phyloP scores from a whole-genome alignment of 2,329 filamentous ascomycete species.

The Fusarium austroafricanum region DNA sequence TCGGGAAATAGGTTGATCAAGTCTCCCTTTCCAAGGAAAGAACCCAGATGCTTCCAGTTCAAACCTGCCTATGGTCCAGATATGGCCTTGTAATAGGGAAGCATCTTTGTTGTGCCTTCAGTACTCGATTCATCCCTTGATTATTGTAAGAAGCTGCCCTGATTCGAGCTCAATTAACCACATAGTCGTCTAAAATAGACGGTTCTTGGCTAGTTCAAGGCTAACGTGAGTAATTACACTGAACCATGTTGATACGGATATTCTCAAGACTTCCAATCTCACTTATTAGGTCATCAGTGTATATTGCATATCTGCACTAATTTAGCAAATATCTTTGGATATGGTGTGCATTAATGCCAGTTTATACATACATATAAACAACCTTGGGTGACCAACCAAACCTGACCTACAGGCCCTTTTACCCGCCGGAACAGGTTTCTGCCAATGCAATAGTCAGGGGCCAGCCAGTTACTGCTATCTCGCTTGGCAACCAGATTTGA shows the following conservation, averaged over 20 bases:
- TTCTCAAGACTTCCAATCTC: no score
- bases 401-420: not conserved
- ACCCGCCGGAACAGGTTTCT: conserved; percentile 26
- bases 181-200: not conserved
- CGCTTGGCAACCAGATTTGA: conserved; percentile 13
- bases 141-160: not conserved
- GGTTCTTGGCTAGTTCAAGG: conserved; percentile 5
- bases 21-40: conserved; percentile 21
- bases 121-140: not conserved
- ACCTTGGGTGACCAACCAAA: not conserved
- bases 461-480: conserved; percentile 28
- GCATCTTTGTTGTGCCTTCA: not conserved
- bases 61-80: not conserved
- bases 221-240: conserved; percentile 9
- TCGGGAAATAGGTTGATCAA: conserved; percentile 7
- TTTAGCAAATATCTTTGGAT: not conserved
- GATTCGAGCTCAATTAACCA: not conserved
- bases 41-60: conserved; percentile 11
- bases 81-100: not conserved
- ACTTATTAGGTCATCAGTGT: not conserved
- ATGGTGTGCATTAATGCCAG: conserved; percentile 14
- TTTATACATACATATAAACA: not conserved
- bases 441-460: conserved; percentile 26
- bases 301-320: not conserved
- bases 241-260: not conserved